phyloP scores from a whole-genome alignment of 768 basidiomycete species.

The Leccinum aurantiacum region DNA sequence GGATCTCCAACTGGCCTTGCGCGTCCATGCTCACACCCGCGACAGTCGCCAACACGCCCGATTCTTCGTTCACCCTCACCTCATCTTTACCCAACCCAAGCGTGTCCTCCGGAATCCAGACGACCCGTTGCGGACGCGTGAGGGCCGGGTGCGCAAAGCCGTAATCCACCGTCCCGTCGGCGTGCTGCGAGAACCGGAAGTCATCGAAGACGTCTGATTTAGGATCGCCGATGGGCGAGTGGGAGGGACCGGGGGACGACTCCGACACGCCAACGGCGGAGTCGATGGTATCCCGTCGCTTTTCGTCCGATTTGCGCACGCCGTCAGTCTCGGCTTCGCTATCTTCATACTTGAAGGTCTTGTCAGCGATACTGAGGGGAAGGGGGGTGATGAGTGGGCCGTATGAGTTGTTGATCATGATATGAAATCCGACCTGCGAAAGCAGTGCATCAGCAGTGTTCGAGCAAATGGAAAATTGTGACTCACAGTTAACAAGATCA shows the following conservation, averaged over 20 bases:
- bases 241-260: conserved; percentile 9
- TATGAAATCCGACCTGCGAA: conserved; percentile 60
- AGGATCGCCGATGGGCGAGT: neutral
- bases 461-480: no score
- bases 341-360: conserved; percentile 43
- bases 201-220: conserved; percentile 17
- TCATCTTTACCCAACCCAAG: conserved; percentile 56
- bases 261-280: conserved; percentile 4
- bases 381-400: conserved; percentile 72
- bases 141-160: conserved; percentile 90
- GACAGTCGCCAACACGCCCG: conserved; percentile 51
- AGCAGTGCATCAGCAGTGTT: neutral
- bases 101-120: conserved; percentile 84
- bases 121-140: conserved; percentile 64
- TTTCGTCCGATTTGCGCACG: conserved; percentile 14
- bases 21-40: conserved; percentile 58
- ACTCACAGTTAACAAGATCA: conserved; percentile 81
- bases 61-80: conserved; percentile 50
- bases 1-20: conserved; percentile 51
- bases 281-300: conserved; percentile 15
- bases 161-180: conserved; percentile 41
- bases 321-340: neutral
- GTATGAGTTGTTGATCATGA: conserved; percentile 76
- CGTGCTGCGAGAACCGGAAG: conserved; percentile 24
- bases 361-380: conserved; percentile 77